Evolutionary conservation across 208 protist species (phyloP).

Genomic region (Acanthamoeba culbertsoni): DNA sequence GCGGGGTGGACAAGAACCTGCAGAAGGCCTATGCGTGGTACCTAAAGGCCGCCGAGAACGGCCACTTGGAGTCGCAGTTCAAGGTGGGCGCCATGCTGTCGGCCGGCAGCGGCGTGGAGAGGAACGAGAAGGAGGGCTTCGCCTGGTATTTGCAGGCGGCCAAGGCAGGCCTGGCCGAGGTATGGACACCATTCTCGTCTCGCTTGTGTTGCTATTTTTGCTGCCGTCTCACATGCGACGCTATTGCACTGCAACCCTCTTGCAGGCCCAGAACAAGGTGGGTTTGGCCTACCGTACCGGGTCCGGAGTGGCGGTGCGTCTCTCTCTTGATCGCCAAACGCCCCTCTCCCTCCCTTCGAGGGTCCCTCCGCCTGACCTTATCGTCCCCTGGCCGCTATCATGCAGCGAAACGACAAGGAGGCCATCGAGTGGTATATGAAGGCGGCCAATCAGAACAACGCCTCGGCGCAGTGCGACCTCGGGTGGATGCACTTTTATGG

Average conservation of each 20-base stretch:
- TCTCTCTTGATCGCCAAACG: not conserved
- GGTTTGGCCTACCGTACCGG: conserved; percentile 14
- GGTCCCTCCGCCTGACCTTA: not conserved
- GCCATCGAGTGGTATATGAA: conserved; percentile 30
- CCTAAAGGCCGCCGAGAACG: not conserved
- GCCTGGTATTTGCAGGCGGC: conserved; percentile 34
- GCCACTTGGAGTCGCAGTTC: conserved; percentile 25
- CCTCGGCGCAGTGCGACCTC: conserved; percentile 28
- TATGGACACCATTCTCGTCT: not conserved
- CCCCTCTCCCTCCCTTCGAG: too few species aligned
- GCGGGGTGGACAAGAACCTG: conserved; percentile 2
- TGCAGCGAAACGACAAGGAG: conserved; percentile 1
- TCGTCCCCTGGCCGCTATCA: not conserved
- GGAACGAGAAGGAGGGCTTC: conserved; percentile 40
- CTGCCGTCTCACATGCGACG: too few species aligned
- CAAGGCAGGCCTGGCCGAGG: not conserved
- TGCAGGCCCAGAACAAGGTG: conserved; percentile 7
- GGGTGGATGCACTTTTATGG: conserved; percentile 33
- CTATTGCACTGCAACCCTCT: too few species aligned
- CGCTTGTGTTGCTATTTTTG: too few species aligned
- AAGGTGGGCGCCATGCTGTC: conserved; percentile 31
- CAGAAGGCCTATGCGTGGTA: conserved; percentile 32
- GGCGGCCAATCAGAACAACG: conserved; percentile 43
- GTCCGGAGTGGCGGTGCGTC: not conserved
- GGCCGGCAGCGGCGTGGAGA: not conserved